These are phyloP conservation scores for Chalciporus piperatus DNA, from an alignment of 768 basidiomycete genomes.

Conservation along the genomic window DNA sequence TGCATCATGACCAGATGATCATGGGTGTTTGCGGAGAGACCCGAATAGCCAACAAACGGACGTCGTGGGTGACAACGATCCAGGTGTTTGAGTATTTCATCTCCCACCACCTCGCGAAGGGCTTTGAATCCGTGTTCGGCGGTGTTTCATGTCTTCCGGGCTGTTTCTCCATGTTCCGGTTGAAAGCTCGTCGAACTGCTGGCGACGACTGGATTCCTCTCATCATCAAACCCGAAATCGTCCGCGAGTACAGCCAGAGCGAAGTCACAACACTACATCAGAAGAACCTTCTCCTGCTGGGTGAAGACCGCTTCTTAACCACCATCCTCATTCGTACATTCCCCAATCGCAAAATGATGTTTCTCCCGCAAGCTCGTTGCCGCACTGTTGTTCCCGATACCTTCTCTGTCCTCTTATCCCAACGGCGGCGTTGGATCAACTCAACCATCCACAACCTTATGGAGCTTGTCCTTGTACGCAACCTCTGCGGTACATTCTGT, in stretches of 20 bases:
- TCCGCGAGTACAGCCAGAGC: slow-evolving; percentile 94
- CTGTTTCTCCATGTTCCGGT: slow-evolving; percentile 99
- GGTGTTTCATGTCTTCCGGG: slow-evolving; percentile 99
- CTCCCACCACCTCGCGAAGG: slow-evolving; percentile 96
- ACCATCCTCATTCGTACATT: slow-evolving; percentile 96
- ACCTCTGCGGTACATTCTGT: slow-evolving; percentile 98
- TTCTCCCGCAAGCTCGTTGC: slow-evolving; percentile 93
- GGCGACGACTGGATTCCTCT: slow-evolving; percentile 98
- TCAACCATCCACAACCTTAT: slow-evolving; percentile 99
- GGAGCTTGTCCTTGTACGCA: slow-evolving; percentile 96
- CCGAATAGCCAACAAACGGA: slow-evolving; percentile 96
- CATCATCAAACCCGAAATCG: slow-evolving; percentile 94
- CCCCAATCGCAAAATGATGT: slow-evolving; percentile 99
- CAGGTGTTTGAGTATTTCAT: slow-evolving; percentile 99
- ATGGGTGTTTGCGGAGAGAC: slow-evolving; percentile 99
- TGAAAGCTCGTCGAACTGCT: slow-evolving; percentile 84
- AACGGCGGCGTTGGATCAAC: slow-evolving; percentile 99
- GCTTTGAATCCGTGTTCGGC: slow-evolving; percentile 98
- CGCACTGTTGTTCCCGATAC: slow-evolving; percentile 96
- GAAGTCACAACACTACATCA: slow-evolving; percentile 94
- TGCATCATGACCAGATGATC: slow-evolving; percentile 98
- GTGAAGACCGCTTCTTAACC: slow-evolving; percentile 98
- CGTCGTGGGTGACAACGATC: slow-evolving; percentile 97
- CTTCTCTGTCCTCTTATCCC: slow-evolving; percentile 88
- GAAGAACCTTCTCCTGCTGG: slow-evolving; percentile 93